phyloP scores from a whole-genome alignment of 1,284 basidiomycete genomes.

The Pseudozyma thailandica region DNA sequence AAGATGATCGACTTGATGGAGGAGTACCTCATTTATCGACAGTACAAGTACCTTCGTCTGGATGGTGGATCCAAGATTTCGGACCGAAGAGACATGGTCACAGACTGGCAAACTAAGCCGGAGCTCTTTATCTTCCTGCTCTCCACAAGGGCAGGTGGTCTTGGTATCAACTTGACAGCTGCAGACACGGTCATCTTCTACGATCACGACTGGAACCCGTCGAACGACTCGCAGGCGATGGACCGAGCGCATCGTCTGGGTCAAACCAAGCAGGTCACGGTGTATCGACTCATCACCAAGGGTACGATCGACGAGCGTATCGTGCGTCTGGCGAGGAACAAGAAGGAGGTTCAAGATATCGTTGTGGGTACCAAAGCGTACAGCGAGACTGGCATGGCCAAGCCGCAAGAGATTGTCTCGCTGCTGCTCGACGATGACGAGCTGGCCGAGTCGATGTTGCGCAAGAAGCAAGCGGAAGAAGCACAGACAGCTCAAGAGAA shows the following conservation, averaged over 20 bases:
- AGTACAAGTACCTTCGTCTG: slow-evolving; percentile 95
- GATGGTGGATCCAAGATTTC: slow-evolving; percentile 96
- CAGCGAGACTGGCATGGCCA: slow-evolving; percentile 75
- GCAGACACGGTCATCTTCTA: slow-evolving; percentile 95
- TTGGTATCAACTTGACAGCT: slow-evolving; percentile 98
- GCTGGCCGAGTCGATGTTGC: slow-evolving; percentile 67
- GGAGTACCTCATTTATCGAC: slow-evolving; percentile 96
- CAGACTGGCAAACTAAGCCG: slow-evolving; percentile 97
- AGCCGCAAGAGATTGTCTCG: slow-evolving; percentile 96
- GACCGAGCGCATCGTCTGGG: slow-evolving; percentile 98
- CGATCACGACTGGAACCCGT: slow-evolving; percentile 97
- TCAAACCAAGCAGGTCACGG: slow-evolving; percentile 98
- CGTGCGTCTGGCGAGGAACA: slow-evolving; percentile 72
- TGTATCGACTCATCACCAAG: slow-evolving; percentile 94
- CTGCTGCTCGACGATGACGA: slow-evolving; percentile 93
- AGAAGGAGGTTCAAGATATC: slow-evolving; percentile 81
- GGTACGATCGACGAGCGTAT: slow-evolving; percentile 99
- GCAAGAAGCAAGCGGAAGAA: slow-evolving; percentile 67
- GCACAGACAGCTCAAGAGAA: slow-evolving; percentile 63
- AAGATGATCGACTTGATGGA: slow-evolving; percentile 99
- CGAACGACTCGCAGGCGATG: slow-evolving; percentile 98
- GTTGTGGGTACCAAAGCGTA: slow-evolving; percentile 95
- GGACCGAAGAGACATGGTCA: slow-evolving; percentile 98
- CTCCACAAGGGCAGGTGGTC: slow-evolving; percentile 93
- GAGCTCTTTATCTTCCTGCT: slow-evolving; percentile 73